These are phyloP conservation scores for Vanrija sp. DNA, from an alignment of 1,284 basidiomycete genomes.

Conservation along the genomic window DNA sequence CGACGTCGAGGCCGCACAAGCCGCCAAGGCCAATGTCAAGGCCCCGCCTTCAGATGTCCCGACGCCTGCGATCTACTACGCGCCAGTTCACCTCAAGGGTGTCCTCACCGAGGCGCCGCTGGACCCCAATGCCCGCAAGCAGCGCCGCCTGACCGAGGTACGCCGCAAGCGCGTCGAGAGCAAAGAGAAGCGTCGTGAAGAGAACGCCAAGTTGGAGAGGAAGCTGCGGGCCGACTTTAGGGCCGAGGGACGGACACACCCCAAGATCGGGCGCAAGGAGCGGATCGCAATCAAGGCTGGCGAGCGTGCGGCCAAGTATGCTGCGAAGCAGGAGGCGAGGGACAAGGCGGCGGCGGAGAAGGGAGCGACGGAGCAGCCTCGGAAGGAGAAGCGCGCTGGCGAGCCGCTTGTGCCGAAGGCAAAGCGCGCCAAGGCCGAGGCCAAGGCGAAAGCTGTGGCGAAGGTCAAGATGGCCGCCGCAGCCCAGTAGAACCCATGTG, in stretches of 20 bases:
- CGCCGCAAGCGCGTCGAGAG: constrained; percentile 55
- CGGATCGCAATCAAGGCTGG: too few relatives aligned
- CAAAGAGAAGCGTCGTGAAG: constrained; percentile 43
- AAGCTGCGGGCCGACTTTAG: constrained; percentile 2
- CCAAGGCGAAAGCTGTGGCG: too few relatives aligned
- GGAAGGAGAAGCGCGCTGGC: too few relatives aligned
- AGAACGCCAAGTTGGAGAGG: constrained; percentile 15
- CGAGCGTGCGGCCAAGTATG: too few relatives aligned
- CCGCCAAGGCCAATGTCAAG: neutral
- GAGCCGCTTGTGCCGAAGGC: too few relatives aligned
- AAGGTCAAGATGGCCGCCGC: too few relatives aligned
- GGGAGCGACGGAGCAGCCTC: too few relatives aligned
- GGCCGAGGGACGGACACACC: neutral
- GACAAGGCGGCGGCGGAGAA: too few relatives aligned
- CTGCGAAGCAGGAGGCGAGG: too few relatives aligned
- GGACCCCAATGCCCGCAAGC: constrained; percentile 70
- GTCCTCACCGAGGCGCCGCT: constrained; percentile 73
- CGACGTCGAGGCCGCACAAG: neutral
- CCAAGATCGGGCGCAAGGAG: too few relatives aligned
- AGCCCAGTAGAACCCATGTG: too few relatives aligned
- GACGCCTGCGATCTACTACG: constrained; percentile 35
- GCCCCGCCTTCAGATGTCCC: constrained; percentile 1
- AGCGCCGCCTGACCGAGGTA: constrained; percentile 58
- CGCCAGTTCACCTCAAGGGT: constrained; percentile 79
- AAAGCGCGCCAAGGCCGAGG: too few relatives aligned